These are phyloP conservation scores for Leishmania turanica DNA, from an alignment of 208 protist species.

Conservation along the genomic window DNA sequence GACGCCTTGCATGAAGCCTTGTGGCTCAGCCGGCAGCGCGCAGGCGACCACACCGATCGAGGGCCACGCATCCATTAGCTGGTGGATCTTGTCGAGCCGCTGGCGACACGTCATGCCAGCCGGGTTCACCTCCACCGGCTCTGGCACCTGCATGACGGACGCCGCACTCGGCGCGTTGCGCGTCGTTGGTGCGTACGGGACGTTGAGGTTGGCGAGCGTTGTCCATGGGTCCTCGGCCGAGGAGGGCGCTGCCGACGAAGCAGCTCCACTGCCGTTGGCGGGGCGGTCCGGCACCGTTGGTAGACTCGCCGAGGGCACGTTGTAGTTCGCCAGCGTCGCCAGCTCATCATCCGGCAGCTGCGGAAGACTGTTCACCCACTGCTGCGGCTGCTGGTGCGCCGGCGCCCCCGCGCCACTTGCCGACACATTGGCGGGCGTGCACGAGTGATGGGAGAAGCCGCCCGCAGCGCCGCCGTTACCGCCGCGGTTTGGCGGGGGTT, in stretches of 20 bases:
- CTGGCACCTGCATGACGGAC: constrained; percentile 29
- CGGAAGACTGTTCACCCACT: constrained; percentile 44
- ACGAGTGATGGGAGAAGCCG: constrained; percentile 1
- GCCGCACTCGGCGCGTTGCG: constrained; percentile 16
- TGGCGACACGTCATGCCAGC: constrained; percentile 44
- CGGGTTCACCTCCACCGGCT: constrained; percentile 62
- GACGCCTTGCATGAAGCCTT: constrained; percentile 47
- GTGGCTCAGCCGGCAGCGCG: constrained; percentile 36
- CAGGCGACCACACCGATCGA: constrained; percentile 43
- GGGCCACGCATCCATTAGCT: constrained; percentile 63
- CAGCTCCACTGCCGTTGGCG: background rate
- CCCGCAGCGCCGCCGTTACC: background rate
- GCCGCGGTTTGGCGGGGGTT: constrained; percentile 6
- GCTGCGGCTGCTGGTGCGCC: background rate
- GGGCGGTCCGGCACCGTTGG: constrained; percentile 11
- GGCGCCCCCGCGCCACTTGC: background rate
- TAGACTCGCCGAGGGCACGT: constrained; percentile 41
- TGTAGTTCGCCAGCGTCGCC: constrained; percentile 47
- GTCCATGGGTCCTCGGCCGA: constrained; percentile 41
- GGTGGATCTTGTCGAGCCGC: constrained; percentile 49
- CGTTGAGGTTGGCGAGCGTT: constrained; percentile 49
- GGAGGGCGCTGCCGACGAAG: background rate
- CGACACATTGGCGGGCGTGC: constrained; percentile 3
- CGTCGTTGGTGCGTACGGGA: constrained; percentile 37
- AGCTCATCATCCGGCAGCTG: constrained; percentile 62